Evolutionary conservation across 805 yeast genomes (phyloP).

Genomic region (Candida taoyuanica): DNA sequence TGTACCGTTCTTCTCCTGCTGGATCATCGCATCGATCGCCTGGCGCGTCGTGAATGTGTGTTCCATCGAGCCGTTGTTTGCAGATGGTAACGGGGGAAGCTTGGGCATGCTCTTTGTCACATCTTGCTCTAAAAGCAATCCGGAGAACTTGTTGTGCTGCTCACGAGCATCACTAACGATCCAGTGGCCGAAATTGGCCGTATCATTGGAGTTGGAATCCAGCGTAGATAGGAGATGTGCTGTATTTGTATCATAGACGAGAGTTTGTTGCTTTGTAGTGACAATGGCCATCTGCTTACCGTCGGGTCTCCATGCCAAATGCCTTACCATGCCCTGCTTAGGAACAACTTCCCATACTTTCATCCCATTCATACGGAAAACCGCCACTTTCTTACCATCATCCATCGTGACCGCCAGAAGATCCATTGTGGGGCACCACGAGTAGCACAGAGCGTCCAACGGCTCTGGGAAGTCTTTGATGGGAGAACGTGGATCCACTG

Average conservation of each 20-base stretch:
- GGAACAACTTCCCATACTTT: slow-evolving; percentile 45
- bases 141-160: slow-evolving; percentile 14
- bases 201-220: slow-evolving; percentile 8
- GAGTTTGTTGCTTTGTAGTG: slow-evolving; percentile 39
- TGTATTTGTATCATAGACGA: slow-evolving; percentile 41
- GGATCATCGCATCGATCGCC: slow-evolving; percentile 28
- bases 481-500: slow-evolving; percentile 1
- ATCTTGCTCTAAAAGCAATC: slow-evolving; percentile 28
- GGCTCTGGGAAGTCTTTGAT: slow-evolving; percentile 5
- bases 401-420: slow-evolving; percentile 41
- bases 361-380: slow-evolving; percentile 51
- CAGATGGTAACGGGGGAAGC: slow-evolving; percentile 28
- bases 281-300: slow-evolving; percentile 41
- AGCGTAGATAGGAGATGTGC: slow-evolving; percentile 35
- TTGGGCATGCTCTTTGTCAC: slow-evolving; percentile 34
- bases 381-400: slow-evolving; percentile 45
- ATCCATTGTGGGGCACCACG: slow-evolving; percentile 51
- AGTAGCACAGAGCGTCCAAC: slow-evolving; percentile 15
- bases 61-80: slow-evolving; percentile 7
- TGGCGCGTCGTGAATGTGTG: slow-evolving; percentile 24
- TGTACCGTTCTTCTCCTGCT: slow-evolving; percentile 18
- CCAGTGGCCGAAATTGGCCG: slow-evolving; percentile 17
- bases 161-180: slow-evolving; percentile 3
- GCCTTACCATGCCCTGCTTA: slow-evolving; percentile 14
- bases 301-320: slow-evolving; percentile 33